phyloP scores from a whole-genome alignment of 2,329 filamentous ascomycete genomes.

The Colletotrichum truncatum region DNA sequence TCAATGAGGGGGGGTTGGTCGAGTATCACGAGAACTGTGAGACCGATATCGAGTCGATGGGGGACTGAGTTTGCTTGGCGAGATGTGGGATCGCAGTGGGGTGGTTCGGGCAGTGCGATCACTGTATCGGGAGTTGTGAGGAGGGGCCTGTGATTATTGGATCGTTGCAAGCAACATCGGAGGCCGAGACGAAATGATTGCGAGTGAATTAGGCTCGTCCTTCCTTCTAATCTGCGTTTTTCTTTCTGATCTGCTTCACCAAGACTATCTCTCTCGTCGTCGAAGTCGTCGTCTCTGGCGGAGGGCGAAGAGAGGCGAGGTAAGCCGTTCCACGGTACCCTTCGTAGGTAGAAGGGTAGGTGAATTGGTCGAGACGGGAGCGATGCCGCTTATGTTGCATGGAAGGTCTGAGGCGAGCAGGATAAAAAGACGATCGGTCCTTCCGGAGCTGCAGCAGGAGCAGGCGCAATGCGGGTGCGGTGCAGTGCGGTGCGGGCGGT shows the following conservation, averaged over 20 bases:
- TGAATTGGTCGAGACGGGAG: constrained; percentile 9
- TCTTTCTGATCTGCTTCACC: background rate
- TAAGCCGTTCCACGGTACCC: constrained; percentile 25
- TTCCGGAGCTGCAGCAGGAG: constrained; percentile 8
- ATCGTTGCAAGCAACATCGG: constrained; percentile 26
- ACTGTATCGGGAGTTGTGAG: background rate
- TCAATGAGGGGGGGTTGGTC: background rate
- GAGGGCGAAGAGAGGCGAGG: constrained; percentile 3
- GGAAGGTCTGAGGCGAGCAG: background rate
- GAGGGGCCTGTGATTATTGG: constrained; percentile 28
- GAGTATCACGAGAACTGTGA: background rate
- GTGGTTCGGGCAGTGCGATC: background rate
- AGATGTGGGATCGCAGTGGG: constrained; percentile 4
- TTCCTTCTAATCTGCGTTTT: background rate
- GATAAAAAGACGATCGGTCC: background rate
- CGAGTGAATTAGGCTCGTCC: background rate
- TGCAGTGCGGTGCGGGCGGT: constrained; percentile 11
- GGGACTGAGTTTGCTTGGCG: constrained; percentile 8
- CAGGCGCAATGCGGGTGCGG: constrained; percentile 16
- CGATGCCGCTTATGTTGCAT: constrained; percentile 27
- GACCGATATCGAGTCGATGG: constrained; percentile 6
- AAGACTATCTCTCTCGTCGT: background rate
- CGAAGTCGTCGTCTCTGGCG: constrained; percentile 8
- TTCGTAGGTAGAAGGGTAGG: constrained; percentile 3
- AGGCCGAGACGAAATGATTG: background rate